Conservation (phyloP, 331 rosid genomes). For the Telfairia occidentalis region DNA sequence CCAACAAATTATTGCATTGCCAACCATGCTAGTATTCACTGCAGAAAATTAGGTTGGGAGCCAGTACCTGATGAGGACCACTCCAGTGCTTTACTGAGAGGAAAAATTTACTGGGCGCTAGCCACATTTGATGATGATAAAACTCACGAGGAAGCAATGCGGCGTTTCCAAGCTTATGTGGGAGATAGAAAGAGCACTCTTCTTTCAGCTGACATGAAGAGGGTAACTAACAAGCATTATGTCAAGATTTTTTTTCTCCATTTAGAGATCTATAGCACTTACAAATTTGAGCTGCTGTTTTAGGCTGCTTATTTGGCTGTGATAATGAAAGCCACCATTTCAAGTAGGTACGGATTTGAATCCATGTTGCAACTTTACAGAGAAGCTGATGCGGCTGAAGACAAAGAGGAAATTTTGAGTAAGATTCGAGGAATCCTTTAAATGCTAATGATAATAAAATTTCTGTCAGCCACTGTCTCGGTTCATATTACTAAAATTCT, state of each 20-base stretch:
- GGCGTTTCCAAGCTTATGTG: conserved; percentile 31
- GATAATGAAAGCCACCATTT: conserved; percentile 34
- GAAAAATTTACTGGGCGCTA: conserved; percentile 32
- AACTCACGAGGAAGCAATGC: conserved; percentile 41
- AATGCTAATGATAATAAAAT: background rate
- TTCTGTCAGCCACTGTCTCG: background rate
- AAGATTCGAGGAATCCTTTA: conserved; percentile 7
- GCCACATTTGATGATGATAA: conserved; percentile 36
- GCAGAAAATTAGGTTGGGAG: conserved; percentile 54
- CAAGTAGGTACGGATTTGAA: conserved; percentile 29
- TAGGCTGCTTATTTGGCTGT: conserved; percentile 50
- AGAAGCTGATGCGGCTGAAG: conserved; percentile 38
- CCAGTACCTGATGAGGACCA: conserved; percentile 36
- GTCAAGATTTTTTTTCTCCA: background rate
- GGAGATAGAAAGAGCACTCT: conserved; percentile 32
- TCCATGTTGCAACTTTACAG: conserved; percentile 32
- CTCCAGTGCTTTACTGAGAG: conserved; percentile 35
- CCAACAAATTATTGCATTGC: background rate
- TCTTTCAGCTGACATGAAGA: conserved; percentile 44
- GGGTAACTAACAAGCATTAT: conserved; percentile 21
- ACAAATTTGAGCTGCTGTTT: background rate
- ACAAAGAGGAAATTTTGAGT: conserved; percentile 39
- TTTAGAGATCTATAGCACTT: background rate
- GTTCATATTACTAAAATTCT: background rate
- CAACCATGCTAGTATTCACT: background rate